Percentiles rank a stretch among this genome's conserved stretches.
phyloP scores from a whole-genome alignment of 2,329 filamentous ascomycete species.

The Fusarium scirpi region DNA sequence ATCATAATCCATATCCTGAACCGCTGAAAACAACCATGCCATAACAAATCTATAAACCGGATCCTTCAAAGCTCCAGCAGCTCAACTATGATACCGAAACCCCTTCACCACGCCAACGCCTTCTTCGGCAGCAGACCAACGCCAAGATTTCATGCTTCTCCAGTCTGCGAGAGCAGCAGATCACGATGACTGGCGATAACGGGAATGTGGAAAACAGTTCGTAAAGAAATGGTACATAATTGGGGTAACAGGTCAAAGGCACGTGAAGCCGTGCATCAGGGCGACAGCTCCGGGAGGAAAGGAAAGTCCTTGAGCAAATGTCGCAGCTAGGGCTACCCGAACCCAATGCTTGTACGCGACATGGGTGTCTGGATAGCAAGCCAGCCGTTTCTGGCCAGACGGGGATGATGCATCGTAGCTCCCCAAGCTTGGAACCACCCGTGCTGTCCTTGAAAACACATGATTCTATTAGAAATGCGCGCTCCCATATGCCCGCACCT shows the following conservation, averaged over 20 bases:
- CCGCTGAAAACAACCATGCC: slow-evolving; percentile 38
- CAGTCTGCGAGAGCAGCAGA: slow-evolving; percentile 24
- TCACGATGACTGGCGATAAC: slow-evolving; percentile 24
- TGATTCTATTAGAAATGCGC: not conserved
- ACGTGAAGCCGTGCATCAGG: slow-evolving; percentile 5
- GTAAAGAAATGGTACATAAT: slow-evolving; percentile 25
- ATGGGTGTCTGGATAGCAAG: slow-evolving; percentile 3
- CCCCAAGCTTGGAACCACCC: not conserved
- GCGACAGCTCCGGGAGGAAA: not conserved
- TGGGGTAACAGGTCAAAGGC: not conserved
- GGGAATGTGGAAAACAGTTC: slow-evolving; percentile 26
- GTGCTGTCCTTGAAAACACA: not conserved
- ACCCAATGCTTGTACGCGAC: slow-evolving; percentile 8
- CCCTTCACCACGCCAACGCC: slow-evolving; percentile 40
- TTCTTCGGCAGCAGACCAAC: slow-evolving; percentile 37
- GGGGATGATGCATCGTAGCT: not conserved
- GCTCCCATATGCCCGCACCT: not conserved
- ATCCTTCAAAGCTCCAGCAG: slow-evolving; percentile 28
- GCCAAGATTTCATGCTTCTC: slow-evolving; percentile 33
- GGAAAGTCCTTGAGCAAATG: slow-evolving; percentile 1
- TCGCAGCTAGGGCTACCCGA: slow-evolving; percentile 19
- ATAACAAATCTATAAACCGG: slow-evolving; percentile 44
- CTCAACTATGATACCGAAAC: slow-evolving; percentile 24
- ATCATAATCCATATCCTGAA: slow-evolving; percentile 38
- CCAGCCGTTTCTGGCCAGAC: slow-evolving; percentile 5